Evolutionary conservation across 2,329 filamentous ascomycete genomes (phyloP), one percentile per base, ranked within the genome.

Genomic region (Trichoderma cornu-damae): DNA sequence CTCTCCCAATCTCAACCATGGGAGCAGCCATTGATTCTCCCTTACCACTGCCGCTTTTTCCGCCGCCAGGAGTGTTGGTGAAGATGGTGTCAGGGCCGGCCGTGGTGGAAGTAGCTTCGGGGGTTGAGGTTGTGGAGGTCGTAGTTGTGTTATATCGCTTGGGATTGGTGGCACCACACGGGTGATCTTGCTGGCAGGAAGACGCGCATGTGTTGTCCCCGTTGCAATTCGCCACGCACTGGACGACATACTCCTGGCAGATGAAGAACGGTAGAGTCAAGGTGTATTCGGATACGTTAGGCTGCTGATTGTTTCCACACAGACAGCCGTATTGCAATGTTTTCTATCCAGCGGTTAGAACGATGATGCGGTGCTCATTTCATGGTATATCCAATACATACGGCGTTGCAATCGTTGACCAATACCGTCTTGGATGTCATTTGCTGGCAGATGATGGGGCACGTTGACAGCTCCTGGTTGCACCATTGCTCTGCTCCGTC

Each of bases 211-310:
- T 78, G 71, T 86, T 76, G 61, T 73, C 69, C 49, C 67, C 59
- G 32, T 72, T 75, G 72, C 88, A 91, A 58, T 61, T 71, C 2
- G 63, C 67, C 11, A 87, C 84, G 69, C 87, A 90, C 72, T 90
- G 82, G 69, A 76, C 83, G 65, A 83, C 86, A 79, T 81, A 90
- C 72, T 87, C 79, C 46, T 79, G 79, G 80, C 89, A 94, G 65
- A 85, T 79, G 74, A 85, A 89, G 79, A 84, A 93, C 32, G 89
- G 89, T 24, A 94, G 77, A 1, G 89, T 92, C 64, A 90, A 79
- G 18, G 85, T 86, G 79, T 87, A 94, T 72, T 92, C 80, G 66
- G 86, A 83, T 48, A 89, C 73, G 73, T 92, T 91, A 63, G 89
- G 89, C 52, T 80, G 73, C 61, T 79, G 69, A 68, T 82, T 81